Evolutionary conservation across 768 basidiomycete species (phyloP).

Genomic region (Mycena chlorophos): DNA sequence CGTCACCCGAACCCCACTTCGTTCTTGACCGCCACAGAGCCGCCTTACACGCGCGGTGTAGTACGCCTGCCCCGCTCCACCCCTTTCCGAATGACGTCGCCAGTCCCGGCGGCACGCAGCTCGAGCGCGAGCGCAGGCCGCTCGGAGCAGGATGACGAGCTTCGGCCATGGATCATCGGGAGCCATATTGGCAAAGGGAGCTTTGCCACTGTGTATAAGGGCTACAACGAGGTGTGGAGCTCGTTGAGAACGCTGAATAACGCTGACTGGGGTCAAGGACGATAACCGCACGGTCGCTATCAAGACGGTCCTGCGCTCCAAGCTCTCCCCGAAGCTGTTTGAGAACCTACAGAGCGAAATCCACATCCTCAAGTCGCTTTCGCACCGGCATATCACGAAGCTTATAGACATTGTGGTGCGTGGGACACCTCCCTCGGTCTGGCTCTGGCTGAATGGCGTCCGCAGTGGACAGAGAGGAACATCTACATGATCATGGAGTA

Average conservation of each 20-base stretch:
- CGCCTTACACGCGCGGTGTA: background rate
- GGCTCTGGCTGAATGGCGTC: conserved; percentile 4
- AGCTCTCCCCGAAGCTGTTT: conserved; percentile 86
- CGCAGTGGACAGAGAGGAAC: conserved; percentile 68
- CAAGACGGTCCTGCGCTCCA: conserved; percentile 89
- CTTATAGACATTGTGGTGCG: conserved; percentile 89
- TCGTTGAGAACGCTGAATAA: background rate
- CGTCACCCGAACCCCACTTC: background rate
- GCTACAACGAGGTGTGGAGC: conserved; percentile 76
- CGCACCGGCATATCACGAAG: conserved; percentile 90
- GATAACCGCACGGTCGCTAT: conserved; percentile 82
- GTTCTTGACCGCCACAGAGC: background rate
- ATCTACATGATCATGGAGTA: conserved; percentile 98
- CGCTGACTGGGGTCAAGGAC: conserved; percentile 47
- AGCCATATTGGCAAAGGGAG: conserved; percentile 84
- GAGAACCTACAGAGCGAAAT: conserved; percentile 99
- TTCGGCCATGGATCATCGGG: conserved; percentile 75
- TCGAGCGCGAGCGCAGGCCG: conserved; percentile 16
- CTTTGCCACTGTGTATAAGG: conserved; percentile 95
- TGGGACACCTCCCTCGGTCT: conserved; percentile 4
- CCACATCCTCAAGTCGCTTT: conserved; percentile 90
- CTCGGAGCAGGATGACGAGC: conserved; percentile 62
- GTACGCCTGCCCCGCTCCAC: background rate
- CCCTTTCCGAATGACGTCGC: background rate
- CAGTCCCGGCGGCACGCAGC: conserved; percentile 10